Percentiles rank a stretch among this genome's conserved stretches.
Evolutionary conservation across 331 rosid genomes (phyloP).

Genomic region (Rhamnella rubrinervis): DNA sequence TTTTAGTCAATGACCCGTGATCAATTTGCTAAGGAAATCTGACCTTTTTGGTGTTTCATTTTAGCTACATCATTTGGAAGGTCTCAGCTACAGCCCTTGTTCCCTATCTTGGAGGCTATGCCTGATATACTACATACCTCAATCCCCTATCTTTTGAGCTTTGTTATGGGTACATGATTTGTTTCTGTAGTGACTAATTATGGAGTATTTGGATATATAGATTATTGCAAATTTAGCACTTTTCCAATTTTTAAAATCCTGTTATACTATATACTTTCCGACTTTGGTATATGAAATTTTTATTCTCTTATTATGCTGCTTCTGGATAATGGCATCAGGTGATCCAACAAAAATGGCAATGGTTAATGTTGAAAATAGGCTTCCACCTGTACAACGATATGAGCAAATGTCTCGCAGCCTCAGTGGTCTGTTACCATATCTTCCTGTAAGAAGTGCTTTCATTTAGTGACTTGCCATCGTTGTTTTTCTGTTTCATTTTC

Average conservation of each 20-base stretch:
- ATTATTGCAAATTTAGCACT: conserved; percentile 17
- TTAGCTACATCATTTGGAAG: conserved; percentile 80
- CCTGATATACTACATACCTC: conserved; percentile 61
- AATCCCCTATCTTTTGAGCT: conserved; percentile 79
- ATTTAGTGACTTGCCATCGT: background rate
- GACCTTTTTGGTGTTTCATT: conserved; percentile 30
- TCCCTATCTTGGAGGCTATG: conserved; percentile 70
- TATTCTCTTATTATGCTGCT: background rate
- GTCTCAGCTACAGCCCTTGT: conserved; percentile 81
- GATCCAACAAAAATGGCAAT: conserved; percentile 86
- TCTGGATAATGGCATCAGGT: conserved; percentile 47
- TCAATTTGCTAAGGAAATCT: conserved; percentile 25
- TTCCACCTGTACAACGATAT: conserved; percentile 54
- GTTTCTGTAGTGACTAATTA: conserved; percentile 17
- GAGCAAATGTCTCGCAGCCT: conserved; percentile 59
- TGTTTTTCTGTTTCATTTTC: background rate
- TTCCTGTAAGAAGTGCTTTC: conserved; percentile 64
- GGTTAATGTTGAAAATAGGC: conserved; percentile 48
- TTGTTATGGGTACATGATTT: conserved; percentile 67
- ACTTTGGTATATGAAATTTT: background rate
- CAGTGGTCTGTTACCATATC: conserved; percentile 63
- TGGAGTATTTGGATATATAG: conserved; percentile 2
- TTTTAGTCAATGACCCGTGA: conserved; percentile 16
- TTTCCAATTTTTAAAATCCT: background rate
- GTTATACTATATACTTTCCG: background rate